phyloP scores from a whole-genome alignment of 2,329 filamentous ascomycete genomes.

The Exophiala mesophila region DNA sequence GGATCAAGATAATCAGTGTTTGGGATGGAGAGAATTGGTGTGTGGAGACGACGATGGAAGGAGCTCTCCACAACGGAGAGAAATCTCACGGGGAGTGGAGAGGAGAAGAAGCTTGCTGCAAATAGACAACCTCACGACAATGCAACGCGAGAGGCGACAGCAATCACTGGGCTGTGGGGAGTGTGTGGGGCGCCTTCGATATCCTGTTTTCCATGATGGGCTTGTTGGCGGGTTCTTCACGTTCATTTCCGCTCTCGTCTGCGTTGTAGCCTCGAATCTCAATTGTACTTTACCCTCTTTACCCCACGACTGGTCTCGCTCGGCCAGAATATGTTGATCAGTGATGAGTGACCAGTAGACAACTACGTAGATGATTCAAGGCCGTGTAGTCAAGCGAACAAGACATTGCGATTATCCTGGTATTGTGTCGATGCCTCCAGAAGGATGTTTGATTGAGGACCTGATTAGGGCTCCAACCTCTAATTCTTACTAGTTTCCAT shows the following conservation, averaged over 20 bases:
- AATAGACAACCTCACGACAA: slow-evolving; percentile 16
- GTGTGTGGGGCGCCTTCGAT: not conserved
- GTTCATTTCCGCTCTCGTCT: not conserved
- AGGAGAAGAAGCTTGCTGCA: slow-evolving; percentile 15
- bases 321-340: too few species aligned
- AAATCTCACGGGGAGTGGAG: slow-evolving; percentile 13
- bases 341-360: too few species aligned
- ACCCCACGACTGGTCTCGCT: not conserved
- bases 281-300: slow-evolving; percentile 48
- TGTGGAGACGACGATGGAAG: not conserved
- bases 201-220: not conserved
- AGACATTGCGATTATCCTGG: too few species aligned
- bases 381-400: too few species aligned
- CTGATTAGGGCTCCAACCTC: too few species aligned
- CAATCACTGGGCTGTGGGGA: slow-evolving; percentile 2
- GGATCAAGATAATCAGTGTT: slow-evolving; percentile 1
- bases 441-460: too few species aligned
- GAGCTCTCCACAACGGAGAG: slow-evolving; percentile 4
- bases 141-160: slow-evolving; percentile 7
- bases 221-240: not conserved
- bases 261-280: slow-evolving; percentile 27
- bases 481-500: too few species aligned
- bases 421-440: too few species aligned
- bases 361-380: too few species aligned
- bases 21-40: slow-evolving; percentile 1